Percentiles rank a stretch among this genome's conserved stretches.
These are phyloP conservation scores for Lanzia echinophila DNA, from an alignment of 2,329 filamentous ascomycete genomes.

Conservation along the genomic window DNA sequence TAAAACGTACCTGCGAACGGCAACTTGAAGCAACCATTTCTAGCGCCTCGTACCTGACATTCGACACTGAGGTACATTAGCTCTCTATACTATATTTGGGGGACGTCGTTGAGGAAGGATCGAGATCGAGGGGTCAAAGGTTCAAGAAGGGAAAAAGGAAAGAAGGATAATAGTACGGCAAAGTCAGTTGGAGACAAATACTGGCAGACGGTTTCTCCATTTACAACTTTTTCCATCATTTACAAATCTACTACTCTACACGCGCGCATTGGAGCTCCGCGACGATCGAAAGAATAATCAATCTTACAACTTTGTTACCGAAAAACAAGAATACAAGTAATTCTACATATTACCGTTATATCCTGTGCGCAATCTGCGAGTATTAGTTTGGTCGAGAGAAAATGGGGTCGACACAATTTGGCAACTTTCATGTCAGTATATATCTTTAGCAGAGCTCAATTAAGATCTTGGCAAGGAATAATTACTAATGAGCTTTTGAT, in stretches of 20 bases:
- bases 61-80: not conserved
- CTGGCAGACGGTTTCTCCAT: not conserved
- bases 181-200: not conserved
- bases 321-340: slow-evolving; percentile 1
- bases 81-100: not conserved
- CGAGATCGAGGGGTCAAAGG: not conserved
- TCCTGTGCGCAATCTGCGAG: not conserved
- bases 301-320: slow-evolving; percentile 3
- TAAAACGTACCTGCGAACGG: too few relatives aligned
- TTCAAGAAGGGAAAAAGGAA: not conserved
- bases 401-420: slow-evolving; percentile 40
- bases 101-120: not conserved
- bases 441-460: slow-evolving; percentile 7
- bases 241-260: not conserved
- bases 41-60: slow-evolving; percentile 5
- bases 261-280: slow-evolving; percentile 5
- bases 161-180: not conserved
- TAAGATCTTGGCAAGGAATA: not conserved
- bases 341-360: not conserved
- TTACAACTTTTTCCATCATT: not conserved
- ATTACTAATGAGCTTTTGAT: slow-evolving; percentile 16
- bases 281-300: slow-evolving; percentile 4
- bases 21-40: not conserved
- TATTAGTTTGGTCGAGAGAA: slow-evolving; percentile 1
- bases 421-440: slow-evolving; percentile 46